phyloP scores from a whole-genome alignment of 1,284 basidiomycete genomes.

The Fomitopsis pinicola region DNA sequence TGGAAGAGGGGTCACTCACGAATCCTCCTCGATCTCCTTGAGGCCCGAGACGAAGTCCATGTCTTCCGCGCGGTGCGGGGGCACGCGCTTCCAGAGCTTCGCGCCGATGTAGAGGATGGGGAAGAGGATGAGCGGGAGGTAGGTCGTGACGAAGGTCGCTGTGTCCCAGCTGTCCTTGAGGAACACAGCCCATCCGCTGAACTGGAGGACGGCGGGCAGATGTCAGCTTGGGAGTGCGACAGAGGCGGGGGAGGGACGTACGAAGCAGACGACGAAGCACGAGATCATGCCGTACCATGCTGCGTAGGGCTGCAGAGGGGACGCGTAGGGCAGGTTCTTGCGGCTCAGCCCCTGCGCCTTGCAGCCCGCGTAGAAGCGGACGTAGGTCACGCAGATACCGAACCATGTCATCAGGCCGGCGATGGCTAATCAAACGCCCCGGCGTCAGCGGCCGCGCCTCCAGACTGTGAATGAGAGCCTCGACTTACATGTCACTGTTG shows the following conservation, averaged over 20 bases:
- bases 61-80: conserved; percentile 45
- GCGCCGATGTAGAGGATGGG: conserved; percentile 67
- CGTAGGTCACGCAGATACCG: conserved; percentile 75
- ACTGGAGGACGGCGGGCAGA: conserved; percentile 33
- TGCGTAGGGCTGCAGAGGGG: conserved; percentile 64
- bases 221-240: too few relatives aligned
- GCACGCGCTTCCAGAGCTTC: conserved; percentile 46
- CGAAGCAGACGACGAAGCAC: conserved; percentile 64
- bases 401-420: conserved; percentile 81
- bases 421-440: conserved; percentile 25
- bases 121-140: conserved; percentile 76
- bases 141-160: conserved; percentile 53
- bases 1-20: conserved; percentile 30
- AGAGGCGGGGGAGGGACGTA: conserved; percentile 31
- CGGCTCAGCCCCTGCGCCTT: conserved; percentile 74
- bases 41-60: conserved; percentile 80
- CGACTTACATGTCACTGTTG: conserved; percentile 28
- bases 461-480: not conserved
- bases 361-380: conserved; percentile 77
- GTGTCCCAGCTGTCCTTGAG: conserved; percentile 59
- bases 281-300: conserved; percentile 61
- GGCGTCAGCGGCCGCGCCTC: not conserved
- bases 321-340: conserved; percentile 60
- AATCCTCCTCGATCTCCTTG: conserved; percentile 69
- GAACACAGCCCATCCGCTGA: conserved; percentile 77